Percentiles rank a stretch among this genome's conserved stretches.
Conservation (phyloP, 768 basidiomycete species). For the Agrocybe pediades region DNA sequence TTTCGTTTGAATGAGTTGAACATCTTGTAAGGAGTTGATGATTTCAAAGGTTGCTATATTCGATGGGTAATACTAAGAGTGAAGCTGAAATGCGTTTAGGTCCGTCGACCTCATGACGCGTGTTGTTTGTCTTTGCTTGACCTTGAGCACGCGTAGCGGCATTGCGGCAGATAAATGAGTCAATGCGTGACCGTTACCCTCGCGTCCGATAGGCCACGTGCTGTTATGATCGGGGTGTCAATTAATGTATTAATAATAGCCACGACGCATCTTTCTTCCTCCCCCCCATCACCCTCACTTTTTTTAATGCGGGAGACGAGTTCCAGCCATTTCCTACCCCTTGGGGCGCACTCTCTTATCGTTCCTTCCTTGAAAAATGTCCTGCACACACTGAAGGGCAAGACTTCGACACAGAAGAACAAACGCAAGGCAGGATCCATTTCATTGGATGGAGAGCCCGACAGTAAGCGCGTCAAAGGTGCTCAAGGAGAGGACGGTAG, state of each 20-base stretch:
- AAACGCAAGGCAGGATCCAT: conserved; percentile 16
- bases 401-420: background rate
- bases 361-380: conserved; percentile 14
- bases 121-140: background rate
- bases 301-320: conserved; percentile 17
- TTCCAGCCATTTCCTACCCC: conserved; percentile 16
- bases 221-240: background rate
- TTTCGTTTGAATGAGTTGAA: conserved; percentile 39
- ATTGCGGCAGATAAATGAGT: background rate
- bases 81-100: background rate
- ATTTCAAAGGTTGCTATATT: background rate
- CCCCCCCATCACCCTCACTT: conserved; percentile 4
- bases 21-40: conserved; percentile 21
- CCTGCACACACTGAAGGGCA: conserved; percentile 5
- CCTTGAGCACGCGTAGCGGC: too few relatives aligned
- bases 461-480: conserved; percentile 15
- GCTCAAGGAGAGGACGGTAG: conserved; percentile 5
- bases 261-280: background rate
- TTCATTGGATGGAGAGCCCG: conserved; percentile 1
- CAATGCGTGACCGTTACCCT: background rate
- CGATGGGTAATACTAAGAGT: background rate
- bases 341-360: conserved; percentile 16
- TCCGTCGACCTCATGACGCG: background rate
- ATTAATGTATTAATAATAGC: background rate
- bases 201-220: background rate